Base-by-base conservation (phyloP, 2,329 filamentous ascomycete species). In the Penicillium italicum region DNA sequence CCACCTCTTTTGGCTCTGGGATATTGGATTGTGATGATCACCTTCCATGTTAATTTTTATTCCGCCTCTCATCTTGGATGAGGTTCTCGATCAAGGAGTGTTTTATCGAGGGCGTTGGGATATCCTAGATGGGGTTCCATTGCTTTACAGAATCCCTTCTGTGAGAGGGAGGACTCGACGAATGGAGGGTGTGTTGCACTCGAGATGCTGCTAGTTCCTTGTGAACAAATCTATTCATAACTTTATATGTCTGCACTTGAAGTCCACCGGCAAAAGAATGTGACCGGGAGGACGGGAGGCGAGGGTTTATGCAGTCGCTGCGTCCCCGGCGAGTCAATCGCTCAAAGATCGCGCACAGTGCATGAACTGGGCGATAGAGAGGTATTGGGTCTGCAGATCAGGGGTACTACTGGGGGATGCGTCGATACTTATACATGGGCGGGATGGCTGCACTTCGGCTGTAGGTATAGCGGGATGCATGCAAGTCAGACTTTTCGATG, bases 401-500 rank as follows among this genome's bases (percentile, higher is more conserved):
- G 61, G 61, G 60, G 62, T 45, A 31, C 10, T 9, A 50, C 36
- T 53, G 36, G 50, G 45, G 45, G 44, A 33, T 41, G 49, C 33
- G 43, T 49, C 54, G 53, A 62, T 61, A 62, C 59, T 62, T 61
- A 62, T 57, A 63, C 48, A 43, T 50, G 38, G 49, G 48, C 51
- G 46, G 37, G 28, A 41, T 33, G 16, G 46, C 52, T 55, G 52
- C 52, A 45, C 38, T 42, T 47, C 49, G 45, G 55, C 47, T 42
- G 50, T 54, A 42, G 20, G 59, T 57, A 57, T 36, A 43, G 47
- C 55, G 55, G 57, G 59, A 62, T 62, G 61, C 59, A 66, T 65
- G 63, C 61, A 63, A 31, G 52, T 57, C 58, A 58, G 44, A 56
- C 40, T 63, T 65, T 63, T 59, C 50, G 58, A 56, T 66, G 63